Evolutionary conservation across 2,329 filamentous ascomycete species (phyloP).

Genomic region (Epichloe sp.): DNA sequence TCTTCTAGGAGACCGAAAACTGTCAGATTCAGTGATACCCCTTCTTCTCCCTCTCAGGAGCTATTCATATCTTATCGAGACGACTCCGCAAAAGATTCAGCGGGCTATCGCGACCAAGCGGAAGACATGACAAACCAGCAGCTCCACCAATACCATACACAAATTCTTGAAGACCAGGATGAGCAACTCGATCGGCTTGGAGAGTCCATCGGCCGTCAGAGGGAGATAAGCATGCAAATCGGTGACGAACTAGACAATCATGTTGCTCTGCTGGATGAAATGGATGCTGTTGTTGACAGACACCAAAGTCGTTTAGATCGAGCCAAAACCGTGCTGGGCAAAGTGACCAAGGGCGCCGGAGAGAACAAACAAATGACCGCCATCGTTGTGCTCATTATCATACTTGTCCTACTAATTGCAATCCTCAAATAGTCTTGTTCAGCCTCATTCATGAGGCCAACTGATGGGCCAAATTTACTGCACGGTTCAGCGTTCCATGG

Average conservation of each 20-base stretch:
- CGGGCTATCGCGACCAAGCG: constrained; percentile 49
- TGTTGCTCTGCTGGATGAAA: constrained; percentile 76
- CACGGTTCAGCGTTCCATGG: background rate
- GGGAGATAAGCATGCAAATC: constrained; percentile 89
- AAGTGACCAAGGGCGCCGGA: constrained; percentile 58
- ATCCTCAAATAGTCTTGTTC: constrained; percentile 55
- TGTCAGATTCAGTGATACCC: constrained; percentile 73
- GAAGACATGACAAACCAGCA: constrained; percentile 62
- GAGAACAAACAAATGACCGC: constrained; percentile 81
- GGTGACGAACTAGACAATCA: constrained; percentile 91
- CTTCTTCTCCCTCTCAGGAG: constrained; percentile 25
- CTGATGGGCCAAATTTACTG: background rate
- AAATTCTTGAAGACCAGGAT: constrained; percentile 79
- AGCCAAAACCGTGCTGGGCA: constrained; percentile 58
- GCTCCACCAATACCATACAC: constrained; percentile 72
- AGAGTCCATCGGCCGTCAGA: constrained; percentile 74
- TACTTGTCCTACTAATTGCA: constrained; percentile 70
- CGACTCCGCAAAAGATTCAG: constrained; percentile 39
- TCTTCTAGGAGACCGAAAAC: constrained; percentile 46
- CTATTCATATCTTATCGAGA: constrained; percentile 54
- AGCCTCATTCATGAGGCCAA: background rate
- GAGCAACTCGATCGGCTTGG: constrained; percentile 81
- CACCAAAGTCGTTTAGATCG: constrained; percentile 65
- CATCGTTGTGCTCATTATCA: constrained; percentile 69
- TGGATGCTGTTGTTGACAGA: constrained; percentile 70